These are phyloP conservation scores for Fusarium caatingaense DNA, from an alignment of 2,329 filamentous ascomycete species.

Conservation along the genomic window DNA sequence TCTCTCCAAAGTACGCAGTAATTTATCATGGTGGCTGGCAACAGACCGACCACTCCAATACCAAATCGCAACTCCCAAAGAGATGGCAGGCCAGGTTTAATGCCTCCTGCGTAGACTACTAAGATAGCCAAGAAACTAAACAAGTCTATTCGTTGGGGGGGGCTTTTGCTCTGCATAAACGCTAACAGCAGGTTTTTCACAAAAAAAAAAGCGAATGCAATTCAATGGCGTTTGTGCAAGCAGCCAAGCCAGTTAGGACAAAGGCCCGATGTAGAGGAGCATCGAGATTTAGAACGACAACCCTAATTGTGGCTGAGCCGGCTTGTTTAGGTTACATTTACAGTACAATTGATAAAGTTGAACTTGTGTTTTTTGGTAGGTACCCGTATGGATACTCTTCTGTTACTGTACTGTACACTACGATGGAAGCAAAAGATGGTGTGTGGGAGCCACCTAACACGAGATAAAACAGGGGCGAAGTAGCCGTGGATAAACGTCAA, in stretches of 20 bases:
- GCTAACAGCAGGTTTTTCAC: conserved; percentile 18
- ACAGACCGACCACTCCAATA: not conserved
- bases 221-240: conserved; percentile 23
- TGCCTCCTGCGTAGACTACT: not conserved
- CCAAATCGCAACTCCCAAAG: conserved; percentile 5
- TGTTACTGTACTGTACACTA: conserved; percentile 2
- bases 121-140: conserved; percentile 25
- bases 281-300: conserved; percentile 32
- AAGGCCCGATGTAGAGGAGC: conserved; percentile 32
- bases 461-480: conserved; percentile 43
- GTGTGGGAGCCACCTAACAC: conserved; percentile 50
- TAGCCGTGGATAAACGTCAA: conserved; percentile 31
- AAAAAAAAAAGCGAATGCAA: not conserved
- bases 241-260: conserved; percentile 6
- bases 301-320: conserved; percentile 36
- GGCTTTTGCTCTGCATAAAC: conserved; percentile 14
- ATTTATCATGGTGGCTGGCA: not conserved
- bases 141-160: not conserved
- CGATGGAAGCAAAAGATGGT: conserved; percentile 40
- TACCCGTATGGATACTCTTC: not conserved
- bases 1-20: not conserved
- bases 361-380: not conserved
- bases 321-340: conserved; percentile 2
- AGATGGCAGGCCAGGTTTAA: not conserved
- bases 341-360: conserved; percentile 1